Percentiles rank a stretch among this genome's conserved stretches.
Conservation (phyloP, 202 grass and related monocot genomes). For the Hordeum pubiflorum region DNA sequence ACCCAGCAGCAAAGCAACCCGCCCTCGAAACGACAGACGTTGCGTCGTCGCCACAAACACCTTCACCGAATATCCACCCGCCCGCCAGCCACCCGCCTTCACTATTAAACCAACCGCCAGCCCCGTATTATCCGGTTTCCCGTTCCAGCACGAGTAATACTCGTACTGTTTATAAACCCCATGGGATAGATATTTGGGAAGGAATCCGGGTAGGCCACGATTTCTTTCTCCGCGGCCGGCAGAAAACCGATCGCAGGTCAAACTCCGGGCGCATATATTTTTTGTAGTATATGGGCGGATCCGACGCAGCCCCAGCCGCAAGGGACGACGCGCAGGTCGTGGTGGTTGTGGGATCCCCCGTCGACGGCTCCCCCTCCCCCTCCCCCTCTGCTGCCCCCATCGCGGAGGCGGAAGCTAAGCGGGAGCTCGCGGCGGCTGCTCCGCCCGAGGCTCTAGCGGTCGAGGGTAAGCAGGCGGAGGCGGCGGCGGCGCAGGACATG, state of each 20-base stretch:
- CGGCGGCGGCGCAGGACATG: constrained; percentile 40
- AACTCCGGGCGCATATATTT: constrained; percentile 7
- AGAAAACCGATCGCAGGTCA: constrained; percentile 26
- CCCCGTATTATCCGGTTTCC: constrained; percentile 7
- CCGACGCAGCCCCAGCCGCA: constrained; percentile 20
- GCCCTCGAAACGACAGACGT: background rate
- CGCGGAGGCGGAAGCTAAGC: constrained; percentile 1
- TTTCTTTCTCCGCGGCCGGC: background rate
- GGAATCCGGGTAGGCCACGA: constrained; percentile 1
- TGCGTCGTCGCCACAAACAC: constrained; percentile 13
- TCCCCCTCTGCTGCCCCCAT: background rate
- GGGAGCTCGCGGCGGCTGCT: background rate
- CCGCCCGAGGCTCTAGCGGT: background rate
- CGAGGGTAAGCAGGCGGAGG: constrained; percentile 11
- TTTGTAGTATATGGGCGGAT: constrained; percentile 44
- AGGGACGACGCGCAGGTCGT: constrained; percentile 30
- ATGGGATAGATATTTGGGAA: background rate
- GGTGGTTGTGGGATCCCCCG: constrained; percentile 23
- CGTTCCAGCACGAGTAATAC: background rate
- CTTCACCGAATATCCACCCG: constrained; percentile 36
- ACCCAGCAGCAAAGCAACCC: constrained; percentile 13
- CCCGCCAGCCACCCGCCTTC: background rate
- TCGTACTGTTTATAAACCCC: background rate
- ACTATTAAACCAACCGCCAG: background rate
- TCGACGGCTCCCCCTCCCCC: background rate